Conservation (phyloP, 2,329 filamentous ascomycete species). For the Aspergillus oerlinghausenensis region DNA sequence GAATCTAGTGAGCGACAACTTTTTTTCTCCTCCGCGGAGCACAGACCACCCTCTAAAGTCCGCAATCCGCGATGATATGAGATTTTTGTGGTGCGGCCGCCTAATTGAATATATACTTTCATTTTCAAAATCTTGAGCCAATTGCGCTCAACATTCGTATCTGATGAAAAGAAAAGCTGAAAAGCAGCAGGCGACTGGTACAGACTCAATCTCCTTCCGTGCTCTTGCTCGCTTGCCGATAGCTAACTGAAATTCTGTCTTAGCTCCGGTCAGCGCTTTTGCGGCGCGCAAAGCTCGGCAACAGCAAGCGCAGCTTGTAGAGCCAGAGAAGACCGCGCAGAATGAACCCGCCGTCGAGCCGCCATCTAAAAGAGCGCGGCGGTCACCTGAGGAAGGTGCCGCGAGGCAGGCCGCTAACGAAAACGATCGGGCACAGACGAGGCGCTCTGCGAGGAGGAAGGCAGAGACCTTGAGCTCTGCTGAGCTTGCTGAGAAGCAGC, state of each 20-base stretch:
- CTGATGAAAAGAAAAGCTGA: constrained; percentile 37
- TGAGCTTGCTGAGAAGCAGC: constrained; percentile 3
- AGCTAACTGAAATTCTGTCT: constrained; percentile 10
- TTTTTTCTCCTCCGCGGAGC: constrained; percentile 39
- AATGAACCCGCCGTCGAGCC: constrained; percentile 24
- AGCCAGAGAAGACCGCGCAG: constrained; percentile 16
- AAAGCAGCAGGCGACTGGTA: constrained; percentile 33
- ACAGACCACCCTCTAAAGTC: constrained; percentile 34
- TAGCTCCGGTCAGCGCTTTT: constrained; percentile 39
- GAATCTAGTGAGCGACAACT: constrained; percentile 19
- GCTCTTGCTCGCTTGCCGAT: background rate
- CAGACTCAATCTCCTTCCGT: background rate
- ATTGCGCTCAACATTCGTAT: background rate
- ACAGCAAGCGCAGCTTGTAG: constrained; percentile 25
- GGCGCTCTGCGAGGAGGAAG: constrained; percentile 17
- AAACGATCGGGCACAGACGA: constrained; percentile 14
- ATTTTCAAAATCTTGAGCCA: background rate
- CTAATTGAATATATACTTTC: background rate
- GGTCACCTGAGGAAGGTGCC: constrained; percentile 21
- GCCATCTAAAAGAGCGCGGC: constrained; percentile 31
- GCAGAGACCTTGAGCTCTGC: constrained; percentile 8
- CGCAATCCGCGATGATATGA: constrained; percentile 7
- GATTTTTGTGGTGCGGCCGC: background rate
- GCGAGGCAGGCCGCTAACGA: constrained; percentile 8
- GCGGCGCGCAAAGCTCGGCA: constrained; percentile 40